Percentiles rank a stretch among this genome's conserved stretches.
phyloP scores from a whole-genome alignment of 768 basidiomycete species.

The Leccinum boreale region DNA sequence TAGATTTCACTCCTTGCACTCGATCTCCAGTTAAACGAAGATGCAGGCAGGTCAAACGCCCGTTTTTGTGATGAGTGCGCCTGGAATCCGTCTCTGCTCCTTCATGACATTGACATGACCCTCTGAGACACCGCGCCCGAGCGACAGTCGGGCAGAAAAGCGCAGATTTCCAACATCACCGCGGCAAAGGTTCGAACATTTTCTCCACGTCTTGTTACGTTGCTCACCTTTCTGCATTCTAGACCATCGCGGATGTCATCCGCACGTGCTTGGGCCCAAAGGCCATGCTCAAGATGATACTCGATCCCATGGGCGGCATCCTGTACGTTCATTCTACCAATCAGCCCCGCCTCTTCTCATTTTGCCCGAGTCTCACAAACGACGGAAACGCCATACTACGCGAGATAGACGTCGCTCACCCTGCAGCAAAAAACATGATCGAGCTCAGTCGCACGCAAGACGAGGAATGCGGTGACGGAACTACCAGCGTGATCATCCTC shows the following conservation, averaged over 20 bases:
- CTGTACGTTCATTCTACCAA: constrained; percentile 49
- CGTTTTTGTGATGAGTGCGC: not conserved
- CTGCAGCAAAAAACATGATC: constrained; percentile 99
- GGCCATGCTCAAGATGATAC: constrained; percentile 99
- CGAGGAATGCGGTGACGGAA: constrained; percentile 98
- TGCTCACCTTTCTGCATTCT: not conserved
- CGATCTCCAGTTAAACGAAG: not conserved
- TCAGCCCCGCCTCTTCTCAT: not conserved
- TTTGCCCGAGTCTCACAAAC: constrained; percentile 73
- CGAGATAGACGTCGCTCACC: constrained; percentile 98
- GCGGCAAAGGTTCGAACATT: constrained; percentile 77
- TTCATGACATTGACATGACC: not conserved
- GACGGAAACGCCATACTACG: constrained; percentile 99
- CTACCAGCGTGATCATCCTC: constrained; percentile 96
- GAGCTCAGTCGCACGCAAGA: constrained; percentile 97
- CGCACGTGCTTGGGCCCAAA: constrained; percentile 96
- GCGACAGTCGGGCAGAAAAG: constrained; percentile 90
- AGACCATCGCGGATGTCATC: constrained; percentile 99
- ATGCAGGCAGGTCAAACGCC: not conserved
- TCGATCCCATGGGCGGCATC: constrained; percentile 99
- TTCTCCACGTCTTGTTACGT: too few species aligned
- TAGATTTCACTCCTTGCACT: too few species aligned
- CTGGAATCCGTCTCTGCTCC: not conserved
- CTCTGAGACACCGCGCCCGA: constrained; percentile 84
- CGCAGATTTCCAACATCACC: constrained; percentile 94